Evolutionary conservation across 2,329 filamentous ascomycete genomes (phyloP), one percentile per base, ranked within the genome.

Genomic region (Elsinoe ampelina): DNA sequence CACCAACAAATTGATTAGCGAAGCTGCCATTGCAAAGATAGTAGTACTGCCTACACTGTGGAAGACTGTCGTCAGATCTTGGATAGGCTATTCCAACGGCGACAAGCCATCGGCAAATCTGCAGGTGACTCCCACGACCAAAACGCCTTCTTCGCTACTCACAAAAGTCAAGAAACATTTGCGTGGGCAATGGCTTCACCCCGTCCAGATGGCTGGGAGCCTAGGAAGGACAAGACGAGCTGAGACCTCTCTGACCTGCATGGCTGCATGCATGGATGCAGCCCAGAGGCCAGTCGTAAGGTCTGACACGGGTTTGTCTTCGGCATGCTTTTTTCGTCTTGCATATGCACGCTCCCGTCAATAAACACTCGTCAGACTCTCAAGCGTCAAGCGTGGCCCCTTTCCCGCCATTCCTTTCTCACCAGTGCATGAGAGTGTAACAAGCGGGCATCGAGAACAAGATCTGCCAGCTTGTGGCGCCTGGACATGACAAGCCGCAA

Each of bases 281-380:
- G 26, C 26, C 26, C 26, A 30, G 5, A 35, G 10, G 34, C 45
- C 26, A 20, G 45, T 34, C 45, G 32, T 36, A 26, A 50, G 32
- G 45, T 34, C 30, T 17, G 26, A 34, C 45, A 50, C 20, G 45
- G 45, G n/a, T 52, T 39, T 39, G 48, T 52, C 39, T 52, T 52
- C 32, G 32, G 35, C 15, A 36, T 52, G 19, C 32, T 52, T 36
- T 52, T 39, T 26, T 39, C 48, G 48, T 39, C 48, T 19, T 52
- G 48, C 48, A 52, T 52, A 52, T 39, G 48, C 48, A 52, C 48
- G 26, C 32, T 39, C 32, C 48, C 48, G 34, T 36, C 32, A 39
- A 52, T 52, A 38, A 39, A 22, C 48, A 52, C 19, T 34, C 41
- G 41, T 45, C 41, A 43, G 41, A 43, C 41, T 43, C 22, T 26